A percentile compares a stretch with the other conserved stretches of the same genome.
Evolutionary conservation across 208 protist genomes (phyloP).

Genomic region (Vickermania ingenoplastis): DNA sequence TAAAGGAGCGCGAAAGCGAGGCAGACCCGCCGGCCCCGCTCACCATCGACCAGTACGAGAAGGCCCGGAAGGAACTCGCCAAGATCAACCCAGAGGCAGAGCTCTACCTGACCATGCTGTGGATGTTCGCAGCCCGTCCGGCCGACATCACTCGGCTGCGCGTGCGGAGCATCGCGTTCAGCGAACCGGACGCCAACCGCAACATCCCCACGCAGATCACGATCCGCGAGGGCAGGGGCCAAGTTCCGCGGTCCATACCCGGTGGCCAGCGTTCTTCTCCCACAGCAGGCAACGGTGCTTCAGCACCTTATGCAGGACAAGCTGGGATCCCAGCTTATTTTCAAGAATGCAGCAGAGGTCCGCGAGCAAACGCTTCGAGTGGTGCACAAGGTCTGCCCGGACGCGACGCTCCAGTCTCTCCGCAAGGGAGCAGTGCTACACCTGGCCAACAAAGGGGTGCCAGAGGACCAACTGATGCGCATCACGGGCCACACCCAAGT

Average conservation of each 20-base stretch:
- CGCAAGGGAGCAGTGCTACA: background rate
- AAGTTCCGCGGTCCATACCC: background rate
- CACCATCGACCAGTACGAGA: background rate
- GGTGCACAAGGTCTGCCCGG: background rate
- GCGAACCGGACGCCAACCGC: background rate
- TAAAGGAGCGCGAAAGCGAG: background rate
- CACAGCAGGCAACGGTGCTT: background rate
- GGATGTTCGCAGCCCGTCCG: background rate
- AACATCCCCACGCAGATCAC: background rate
- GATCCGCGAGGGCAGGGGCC: background rate
- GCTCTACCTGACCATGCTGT: background rate
- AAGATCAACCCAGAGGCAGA: background rate
- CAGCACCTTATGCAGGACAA: background rate
- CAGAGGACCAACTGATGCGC: background rate
- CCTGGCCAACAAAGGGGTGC: background rate
- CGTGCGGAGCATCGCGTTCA: background rate
- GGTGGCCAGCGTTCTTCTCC: background rate
- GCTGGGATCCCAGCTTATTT: background rate
- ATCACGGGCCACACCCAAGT: slow-evolving; percentile 3
- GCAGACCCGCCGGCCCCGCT: background rate
- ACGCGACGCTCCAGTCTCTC: background rate
- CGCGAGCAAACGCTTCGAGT: background rate
- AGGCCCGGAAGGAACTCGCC: background rate
- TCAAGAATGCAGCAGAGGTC: background rate
- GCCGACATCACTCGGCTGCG: background rate